Base-by-base conservation (phyloP, 805 yeast species). In the Yarrowia hollandica region DNA sequence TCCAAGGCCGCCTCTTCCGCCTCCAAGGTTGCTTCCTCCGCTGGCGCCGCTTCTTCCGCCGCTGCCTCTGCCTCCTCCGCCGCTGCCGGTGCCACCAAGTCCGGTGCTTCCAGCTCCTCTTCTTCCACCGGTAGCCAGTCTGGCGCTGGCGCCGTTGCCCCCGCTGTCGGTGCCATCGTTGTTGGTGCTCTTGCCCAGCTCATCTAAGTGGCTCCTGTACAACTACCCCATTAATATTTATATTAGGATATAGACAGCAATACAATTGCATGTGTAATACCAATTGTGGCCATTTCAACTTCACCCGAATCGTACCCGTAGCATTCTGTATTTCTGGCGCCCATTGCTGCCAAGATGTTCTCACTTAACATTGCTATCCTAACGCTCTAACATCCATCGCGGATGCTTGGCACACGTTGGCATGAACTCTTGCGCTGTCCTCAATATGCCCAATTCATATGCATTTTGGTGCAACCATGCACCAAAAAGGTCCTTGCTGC, bases 121-220 rank as follows among this genome's bases (percentile, higher is more conserved):
- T 26, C 54, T 18, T 30, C 54, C 28, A 21, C 55, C 16, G 41
- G 41, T 15, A 21, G 18, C 38, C 18, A 28, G 34, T 14, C 25
- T 22, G 55, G 28, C 15, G 55, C 55, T 15, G 26, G 21, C 21
- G 2, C 22, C 28, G 41, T 22, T 22, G 55, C 33, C 55, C 52
- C 59, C 35, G 59, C 46, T 28, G 30, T 31, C 7, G 50, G 55
- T 19, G 59, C 59, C 55, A n/a, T 42, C 15, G 59, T 39, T 18
- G 34, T 42, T 10, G 59, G 55, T 22, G 52, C 59, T n/a, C 11
- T 31, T 30, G 59, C 59, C 19, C 54, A 39, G 58, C 60, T 44
- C 33, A 19, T 57, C 42, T 48, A 33, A 41, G 58, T 31, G 60
- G 37, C 10, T 37, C 39, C 15, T 28, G 54, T 28, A 42, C 26